Evolutionary conservation across 805 yeast species (phyloP).

Genomic region (Wickerhamomyces kurtzmanii): DNA sequence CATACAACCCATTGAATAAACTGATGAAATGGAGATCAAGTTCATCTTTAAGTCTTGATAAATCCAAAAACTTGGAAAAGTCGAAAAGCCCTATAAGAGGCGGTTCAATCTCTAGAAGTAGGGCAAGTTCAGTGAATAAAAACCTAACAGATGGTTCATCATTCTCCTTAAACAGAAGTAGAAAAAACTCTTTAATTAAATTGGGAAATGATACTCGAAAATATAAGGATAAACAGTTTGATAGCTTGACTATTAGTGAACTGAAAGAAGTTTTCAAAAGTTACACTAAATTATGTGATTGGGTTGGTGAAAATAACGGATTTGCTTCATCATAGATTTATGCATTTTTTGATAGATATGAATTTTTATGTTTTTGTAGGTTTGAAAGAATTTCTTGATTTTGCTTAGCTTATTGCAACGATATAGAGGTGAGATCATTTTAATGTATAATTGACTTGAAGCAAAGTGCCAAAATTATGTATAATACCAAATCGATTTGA

Average conservation of each 20-base stretch:
- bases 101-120: no score
- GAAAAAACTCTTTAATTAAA: neutral
- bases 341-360: no score
- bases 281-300: slow-evolving; percentile 5
- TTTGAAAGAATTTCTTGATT: no score
- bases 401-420: no score
- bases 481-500: no score
- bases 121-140: neutral
- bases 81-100: no score
- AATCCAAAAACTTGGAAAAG: slow-evolving; percentile 2
- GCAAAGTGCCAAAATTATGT: no score
- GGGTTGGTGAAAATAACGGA: no score
- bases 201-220: slow-evolving; percentile 1
- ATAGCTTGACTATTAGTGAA: slow-evolving; percentile 9
- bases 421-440: no score
- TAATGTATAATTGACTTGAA: no score
- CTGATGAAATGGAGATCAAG: slow-evolving; percentile 12
- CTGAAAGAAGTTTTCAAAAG: slow-evolving; percentile 10
- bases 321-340: no score
- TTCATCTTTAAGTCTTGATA: neutral
- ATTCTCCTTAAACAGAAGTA: neutral
- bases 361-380: no score
- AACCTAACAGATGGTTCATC: neutral
- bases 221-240: slow-evolving; percentile 7
- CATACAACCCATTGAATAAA: slow-evolving; percentile 11